These are phyloP conservation scores for Xanthoceras sorbifolium DNA, from an alignment of 345 rosid species.

Conservation along the genomic window DNA sequence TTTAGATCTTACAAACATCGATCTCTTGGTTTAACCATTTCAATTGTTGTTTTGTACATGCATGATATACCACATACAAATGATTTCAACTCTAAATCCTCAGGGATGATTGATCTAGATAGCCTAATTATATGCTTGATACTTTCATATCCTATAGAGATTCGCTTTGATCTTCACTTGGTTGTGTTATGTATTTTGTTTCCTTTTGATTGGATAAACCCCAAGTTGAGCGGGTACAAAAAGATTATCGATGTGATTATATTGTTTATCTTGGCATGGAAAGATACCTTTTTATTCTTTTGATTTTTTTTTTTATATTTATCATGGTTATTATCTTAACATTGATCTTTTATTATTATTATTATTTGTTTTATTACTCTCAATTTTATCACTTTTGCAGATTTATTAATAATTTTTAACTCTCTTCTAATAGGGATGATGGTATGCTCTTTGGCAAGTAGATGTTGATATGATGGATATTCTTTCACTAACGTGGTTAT, in stretches of 20 bases:
- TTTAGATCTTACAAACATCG: not conserved
- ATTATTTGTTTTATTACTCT: not conserved
- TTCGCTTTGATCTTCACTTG: not conserved
- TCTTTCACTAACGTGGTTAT: conserved; percentile 84
- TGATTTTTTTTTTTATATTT: conserved; percentile 3
- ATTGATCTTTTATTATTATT: not conserved
- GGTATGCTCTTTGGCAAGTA: conserved; percentile 76
- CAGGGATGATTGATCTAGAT: not conserved
- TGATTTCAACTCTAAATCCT: not conserved
- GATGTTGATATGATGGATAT: conserved; percentile 82
- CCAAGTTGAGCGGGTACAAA: too few species aligned
- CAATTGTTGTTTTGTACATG: not conserved
- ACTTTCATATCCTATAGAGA: not conserved
- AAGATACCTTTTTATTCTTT: not conserved
- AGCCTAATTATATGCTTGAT: not conserved
- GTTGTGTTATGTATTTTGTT: not conserved
- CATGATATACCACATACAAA: not conserved
- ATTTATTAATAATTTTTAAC: conserved; percentile 16
- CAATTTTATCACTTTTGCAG: conserved; percentile 18
- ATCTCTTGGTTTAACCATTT: conserved; percentile 1
- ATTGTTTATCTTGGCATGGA: not conserved
- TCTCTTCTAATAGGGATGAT: conserved; percentile 57
- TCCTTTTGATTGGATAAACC: not conserved
- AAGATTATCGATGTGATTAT: not conserved
- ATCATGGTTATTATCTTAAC: not conserved